Base-by-base conservation (phyloP, 1,284 basidiomycete species). In the Trichosporon ovoides region DNA sequence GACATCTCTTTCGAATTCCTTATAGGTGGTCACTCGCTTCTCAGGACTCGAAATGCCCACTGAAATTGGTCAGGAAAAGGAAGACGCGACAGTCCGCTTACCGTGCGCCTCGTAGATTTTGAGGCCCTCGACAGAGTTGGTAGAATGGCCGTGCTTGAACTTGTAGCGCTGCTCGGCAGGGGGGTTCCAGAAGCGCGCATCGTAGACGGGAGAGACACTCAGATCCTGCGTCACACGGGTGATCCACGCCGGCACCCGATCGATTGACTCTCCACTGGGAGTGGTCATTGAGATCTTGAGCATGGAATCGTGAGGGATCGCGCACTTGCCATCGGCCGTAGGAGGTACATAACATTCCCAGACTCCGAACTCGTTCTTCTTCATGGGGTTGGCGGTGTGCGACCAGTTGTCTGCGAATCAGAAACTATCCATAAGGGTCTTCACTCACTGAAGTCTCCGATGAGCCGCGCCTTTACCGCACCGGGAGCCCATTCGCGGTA, bases 121-220 rank as follows among this genome's bases (percentile, higher is more conserved):
- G 56, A 89, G 77, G 34, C 86, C 84, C 28, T 81, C 80, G 3
- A 69, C 57, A 1, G 69, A 56, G 24, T 66, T 62, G 11, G 63
- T 69, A 2, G 73, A 71, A 56, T 75, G 71, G 1, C 68, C 69
- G 72, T 96, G 82, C 77, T 92, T 96, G 81, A 96, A 94, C 31
- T 80, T 79, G 80, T 98, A 96, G 50, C 74, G 81, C 64, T 90
- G 76, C 18, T 81, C 73, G 40, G 80, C 67, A 22, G 91, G 85
- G 1, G 95, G 95, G 73, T 98, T 97, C 95, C 95, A 98, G 79
- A 98, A 97, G n/a, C 91, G 85, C 22, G 91, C 91, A 61, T 98
- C 95, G 77, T 96, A 98, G 3, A 91, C 83, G 6, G 92, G 89
- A 12, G 95, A 98, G 34, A 93, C 85, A 51, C 79, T 76, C 56